phyloP scores from a whole-genome alignment of 2,329 filamentous ascomycete genomes.

The Corinectria fuckeliana region DNA sequence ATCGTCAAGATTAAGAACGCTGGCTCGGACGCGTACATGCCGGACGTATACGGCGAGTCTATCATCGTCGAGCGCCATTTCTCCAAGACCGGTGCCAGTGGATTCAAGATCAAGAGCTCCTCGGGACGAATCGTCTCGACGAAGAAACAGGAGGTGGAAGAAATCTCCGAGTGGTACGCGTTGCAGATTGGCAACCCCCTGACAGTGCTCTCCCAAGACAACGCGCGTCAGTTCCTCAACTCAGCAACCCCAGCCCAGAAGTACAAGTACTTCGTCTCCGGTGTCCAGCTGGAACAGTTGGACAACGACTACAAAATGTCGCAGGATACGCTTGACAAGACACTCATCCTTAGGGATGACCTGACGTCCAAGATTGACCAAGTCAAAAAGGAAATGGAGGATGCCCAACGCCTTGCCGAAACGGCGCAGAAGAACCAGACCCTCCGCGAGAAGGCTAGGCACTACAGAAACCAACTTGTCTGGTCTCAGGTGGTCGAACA shows the following conservation, averaged over 20 bases:
- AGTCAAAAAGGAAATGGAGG: slow-evolving; percentile 55
- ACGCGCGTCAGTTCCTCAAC: slow-evolving; percentile 91
- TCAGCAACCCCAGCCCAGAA: slow-evolving; percentile 82
- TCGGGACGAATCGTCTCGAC: slow-evolving; percentile 75
- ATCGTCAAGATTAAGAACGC: slow-evolving; percentile 90
- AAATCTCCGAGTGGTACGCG: slow-evolving; percentile 91
- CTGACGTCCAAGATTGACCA: slow-evolving; percentile 42
- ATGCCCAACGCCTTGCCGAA: slow-evolving; percentile 69
- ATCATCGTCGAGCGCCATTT: slow-evolving; percentile 95
- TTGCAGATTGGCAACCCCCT: slow-evolving; percentile 97
- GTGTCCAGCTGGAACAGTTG: slow-evolving; percentile 90
- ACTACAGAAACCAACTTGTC: slow-evolving; percentile 71
- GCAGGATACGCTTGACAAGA: slow-evolving; percentile 77
- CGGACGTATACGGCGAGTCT: slow-evolving; percentile 79
- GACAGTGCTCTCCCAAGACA: slow-evolving; percentile 94
- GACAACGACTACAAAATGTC: slow-evolving; percentile 90
- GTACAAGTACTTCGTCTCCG: slow-evolving; percentile 95
- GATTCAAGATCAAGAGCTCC: slow-evolving; percentile 85
- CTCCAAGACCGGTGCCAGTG: slow-evolving; percentile 72
- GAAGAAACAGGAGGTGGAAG: slow-evolving; percentile 86
- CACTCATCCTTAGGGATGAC: slow-evolving; percentile 46
- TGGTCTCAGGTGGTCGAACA: slow-evolving; percentile 87
- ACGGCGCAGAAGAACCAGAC: slow-evolving; percentile 70
- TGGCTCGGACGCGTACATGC: slow-evolving; percentile 83
- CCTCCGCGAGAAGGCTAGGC: slow-evolving; percentile 65